A percentile compares a stretch with the other conserved stretches of the same genome.
phyloP scores from a whole-genome alignment of 495 filamentous ascomycete species.

The Tuber calosporum region DNA sequence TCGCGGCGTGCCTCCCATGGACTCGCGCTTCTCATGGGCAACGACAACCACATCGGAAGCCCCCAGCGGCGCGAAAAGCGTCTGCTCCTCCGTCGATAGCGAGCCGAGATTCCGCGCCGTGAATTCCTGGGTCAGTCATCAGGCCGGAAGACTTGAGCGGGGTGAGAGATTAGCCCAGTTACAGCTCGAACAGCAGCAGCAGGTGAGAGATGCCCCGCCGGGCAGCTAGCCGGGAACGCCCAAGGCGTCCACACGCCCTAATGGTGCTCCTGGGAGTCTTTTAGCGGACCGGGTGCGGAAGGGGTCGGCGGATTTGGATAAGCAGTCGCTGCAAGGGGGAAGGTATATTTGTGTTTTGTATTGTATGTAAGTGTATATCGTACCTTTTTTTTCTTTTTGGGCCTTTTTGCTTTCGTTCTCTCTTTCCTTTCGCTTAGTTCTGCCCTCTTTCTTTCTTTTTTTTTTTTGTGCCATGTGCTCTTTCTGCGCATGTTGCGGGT shows the following conservation, averaged over 20 bases:
- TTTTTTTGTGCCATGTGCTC: not conserved
- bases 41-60: not conserved
- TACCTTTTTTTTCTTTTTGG: not conserved
- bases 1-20: constrained; percentile 7
- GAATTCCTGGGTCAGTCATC: constrained; percentile 58
- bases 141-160: constrained; percentile 39
- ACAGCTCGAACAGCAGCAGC: constrained; percentile 8
- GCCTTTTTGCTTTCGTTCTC: too few relatives aligned
- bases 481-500: not conserved
- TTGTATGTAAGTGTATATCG: constrained; percentile 4
- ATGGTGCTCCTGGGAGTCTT: constrained; percentile 26
- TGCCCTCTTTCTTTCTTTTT: not conserved
- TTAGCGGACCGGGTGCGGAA: constrained; percentile 8
- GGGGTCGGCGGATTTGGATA: constrained; percentile 23
- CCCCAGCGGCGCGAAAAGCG: constrained; percentile 7
- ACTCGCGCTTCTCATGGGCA: constrained; percentile 31
- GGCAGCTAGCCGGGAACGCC: constrained; percentile 18
- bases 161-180: constrained; percentile 18
- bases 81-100: constrained; percentile 25
- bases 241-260: constrained; percentile 25
- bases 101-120: constrained; percentile 52
- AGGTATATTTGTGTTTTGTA: not conserved
- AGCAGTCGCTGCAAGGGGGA: not conserved
- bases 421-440: not conserved
- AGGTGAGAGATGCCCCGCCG: not conserved